Evolutionary conservation across 208 protist species (phyloP).

Genomic region (Trypanosoma cruzi): DNA sequence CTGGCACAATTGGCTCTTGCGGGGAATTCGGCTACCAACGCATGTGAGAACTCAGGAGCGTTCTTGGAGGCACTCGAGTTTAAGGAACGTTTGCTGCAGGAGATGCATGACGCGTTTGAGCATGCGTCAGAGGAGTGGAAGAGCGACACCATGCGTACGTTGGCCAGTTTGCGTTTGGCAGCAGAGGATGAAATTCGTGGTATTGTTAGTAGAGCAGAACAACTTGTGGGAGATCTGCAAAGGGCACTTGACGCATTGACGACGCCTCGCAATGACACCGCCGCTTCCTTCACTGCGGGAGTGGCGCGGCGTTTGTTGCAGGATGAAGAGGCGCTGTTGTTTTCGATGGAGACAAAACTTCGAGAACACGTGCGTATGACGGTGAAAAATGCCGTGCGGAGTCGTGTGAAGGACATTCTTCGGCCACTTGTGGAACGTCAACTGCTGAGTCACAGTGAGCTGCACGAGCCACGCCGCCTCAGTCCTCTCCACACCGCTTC

Average conservation of each 20-base stretch:
- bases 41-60: not conserved
- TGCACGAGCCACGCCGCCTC: not conserved
- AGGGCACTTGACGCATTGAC: not conserved
- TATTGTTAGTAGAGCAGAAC: slow-evolving; percentile 4
- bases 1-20: not conserved
- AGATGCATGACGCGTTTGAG: slow-evolving; percentile 21
- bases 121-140: slow-evolving; percentile 21
- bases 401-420: slow-evolving; percentile 13
- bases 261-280: not conserved
- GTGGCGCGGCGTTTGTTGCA: slow-evolving; percentile 2
- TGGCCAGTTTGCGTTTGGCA: not conserved
- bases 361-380: slow-evolving; percentile 12
- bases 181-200: slow-evolving; percentile 6
- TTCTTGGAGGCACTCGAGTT: slow-evolving; percentile 20
- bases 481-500: not conserved
- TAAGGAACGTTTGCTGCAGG: slow-evolving; percentile 15
- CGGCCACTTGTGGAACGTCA: slow-evolving; percentile 5
- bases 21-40: not conserved
- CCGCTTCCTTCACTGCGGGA: not conserved
- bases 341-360: slow-evolving; percentile 4
- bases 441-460: not conserved
- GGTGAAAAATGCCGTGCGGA: slow-evolving; percentile 15
- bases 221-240: slow-evolving; percentile 1
- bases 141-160: slow-evolving; percentile 1
- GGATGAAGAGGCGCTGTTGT: slow-evolving; percentile 4